Base-by-base conservation (phyloP, 2,329 filamentous ascomycete species). In the Clarireedia paspali region DNA sequence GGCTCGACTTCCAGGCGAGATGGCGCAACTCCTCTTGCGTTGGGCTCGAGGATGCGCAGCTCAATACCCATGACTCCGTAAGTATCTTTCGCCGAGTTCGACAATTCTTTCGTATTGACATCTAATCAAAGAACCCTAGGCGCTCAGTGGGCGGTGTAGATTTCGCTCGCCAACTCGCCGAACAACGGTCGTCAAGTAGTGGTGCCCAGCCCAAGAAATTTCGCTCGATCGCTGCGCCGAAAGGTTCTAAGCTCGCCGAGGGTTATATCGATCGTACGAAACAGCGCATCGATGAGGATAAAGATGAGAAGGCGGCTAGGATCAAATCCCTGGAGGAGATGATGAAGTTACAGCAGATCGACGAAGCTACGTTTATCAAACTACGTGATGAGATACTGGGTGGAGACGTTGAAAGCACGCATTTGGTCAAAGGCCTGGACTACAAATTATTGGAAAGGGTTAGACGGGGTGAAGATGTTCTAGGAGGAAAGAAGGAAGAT, bases 31-130 rank as follows among this genome's bases (percentile, higher is more conserved):
- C 70, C 77, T 47, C 73, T 74, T 49, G 73, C 82, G 4, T 77
- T 95, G 56, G 91, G 91, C 23, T 94, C 89, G 57, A 82, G 87
- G 66, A 84, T 88, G 72, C 83, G 84, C 62, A 81, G 88, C 36
- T 92, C 82, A 71, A 92, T 96, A 59, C 90, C 90, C 56, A 96
- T 96, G 92, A 96, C 92, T 48, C 92, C 92, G 86, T 91, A 78
- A 66, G 84, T 76, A 47, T 45, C 50, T 9, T 42, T 14, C 5
- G 12, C 38, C 7, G 24, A 20, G 12, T 4, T 30, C 15, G 10
- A 7, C 5, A 12, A 5, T 23, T 14, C 1, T 3, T 47, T 24
- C n/a, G 23, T 12, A 26, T 12, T 30, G 23, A n/a, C 20, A 14
- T 20, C 50, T 57, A 51, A 54, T 17, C 20, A 17, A 30, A 20